Evolutionary conservation across 1,284 basidiomycete genomes (phyloP), one percentile per base, ranked within the genome.

Genomic region (Polyporus tsugae): DNA sequence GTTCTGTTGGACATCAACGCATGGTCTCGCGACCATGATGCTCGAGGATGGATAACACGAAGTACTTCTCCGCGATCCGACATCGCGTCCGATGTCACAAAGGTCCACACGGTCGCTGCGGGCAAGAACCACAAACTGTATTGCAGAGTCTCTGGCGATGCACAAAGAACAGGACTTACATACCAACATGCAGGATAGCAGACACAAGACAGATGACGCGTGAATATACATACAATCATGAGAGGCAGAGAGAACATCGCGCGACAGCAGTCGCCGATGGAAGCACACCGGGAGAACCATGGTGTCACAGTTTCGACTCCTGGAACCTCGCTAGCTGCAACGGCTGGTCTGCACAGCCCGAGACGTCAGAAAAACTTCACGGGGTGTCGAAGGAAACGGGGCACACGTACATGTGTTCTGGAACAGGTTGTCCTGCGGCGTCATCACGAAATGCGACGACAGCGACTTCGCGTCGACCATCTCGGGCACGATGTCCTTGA

Each of bases 401-500:
- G 9, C 19, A 25, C 19, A 82, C 91, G 78, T 76, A 95, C 94
- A 96, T 71, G 94, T 96, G 57, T 79, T 80, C 57, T 90, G 85
- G 79, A 91, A 96, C 49, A 95, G 83, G 17, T 85, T 86, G 75
- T 94, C 92, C 9, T 82, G 83, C 0, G 92, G 92, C 6, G 90
- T 88, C 2, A 88, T 74, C 5, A 88, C 89, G 22, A 86, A 77
- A 73, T 92, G 92, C 42, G 83, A 80, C 59, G 83, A 82, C 46
- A 95, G 82, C 64, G 88, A 89, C 9, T 88, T 87, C 10, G 90
- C 89, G 75, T 97, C 95, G 22, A 97, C 94, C 95, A 97, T 95
- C 58, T 90, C 87, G 0, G 93, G 92, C 1, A 89, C 88, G 65
- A 97, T 82, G 67, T 97, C 93, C 60, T 86, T 85, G 64, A 97